phyloP scores from a whole-genome alignment of 768 basidiomycete genomes.

The Leucocoprinus birnbaumii region DNA sequence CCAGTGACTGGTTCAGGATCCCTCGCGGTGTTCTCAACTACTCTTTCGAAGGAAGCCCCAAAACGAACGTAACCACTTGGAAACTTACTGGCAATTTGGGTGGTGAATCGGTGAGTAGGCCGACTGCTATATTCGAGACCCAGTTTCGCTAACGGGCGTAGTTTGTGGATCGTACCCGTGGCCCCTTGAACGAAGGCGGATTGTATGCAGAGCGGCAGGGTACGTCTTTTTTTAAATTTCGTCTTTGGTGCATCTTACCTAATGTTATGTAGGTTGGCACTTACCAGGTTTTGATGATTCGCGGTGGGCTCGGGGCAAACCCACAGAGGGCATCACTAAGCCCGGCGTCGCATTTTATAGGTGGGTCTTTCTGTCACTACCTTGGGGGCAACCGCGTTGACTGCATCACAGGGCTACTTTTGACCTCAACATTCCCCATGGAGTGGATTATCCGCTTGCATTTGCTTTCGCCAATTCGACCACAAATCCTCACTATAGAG shows the following conservation, averaged over 20 bases:
- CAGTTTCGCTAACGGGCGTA: slow-evolving; percentile 14
- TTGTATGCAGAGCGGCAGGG: slow-evolving; percentile 54
- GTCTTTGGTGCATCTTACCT: slow-evolving; percentile 11
- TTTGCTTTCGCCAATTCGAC: slow-evolving; percentile 43
- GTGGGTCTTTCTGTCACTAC: slow-evolving; percentile 17
- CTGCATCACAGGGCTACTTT: slow-evolving; percentile 36
- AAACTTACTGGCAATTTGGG: slow-evolving; percentile 50
- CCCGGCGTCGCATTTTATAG: slow-evolving; percentile 50
- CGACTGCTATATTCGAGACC: background rate
- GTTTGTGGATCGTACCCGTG: slow-evolving; percentile 47
- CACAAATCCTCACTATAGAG: slow-evolving; percentile 39
- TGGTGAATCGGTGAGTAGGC: slow-evolving; percentile 36
- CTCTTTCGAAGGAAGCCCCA: slow-evolving; percentile 36
- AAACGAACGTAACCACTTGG: slow-evolving; percentile 39
- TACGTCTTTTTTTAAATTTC: slow-evolving; percentile 5
- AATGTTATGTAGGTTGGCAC: slow-evolving; percentile 41
- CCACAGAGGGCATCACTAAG: slow-evolving; percentile 35
- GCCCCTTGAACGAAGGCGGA: slow-evolving; percentile 61
- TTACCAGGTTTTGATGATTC: slow-evolving; percentile 53
- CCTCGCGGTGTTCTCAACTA: slow-evolving; percentile 49
- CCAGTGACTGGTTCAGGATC: slow-evolving; percentile 42
- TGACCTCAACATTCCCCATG: slow-evolving; percentile 37
- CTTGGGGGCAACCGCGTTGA: background rate
- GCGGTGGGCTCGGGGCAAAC: slow-evolving; percentile 38
- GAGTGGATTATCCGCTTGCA: slow-evolving; percentile 47